phyloP scores from a whole-genome alignment of 805 yeast species.

The Kregervanrija fluxuum region DNA sequence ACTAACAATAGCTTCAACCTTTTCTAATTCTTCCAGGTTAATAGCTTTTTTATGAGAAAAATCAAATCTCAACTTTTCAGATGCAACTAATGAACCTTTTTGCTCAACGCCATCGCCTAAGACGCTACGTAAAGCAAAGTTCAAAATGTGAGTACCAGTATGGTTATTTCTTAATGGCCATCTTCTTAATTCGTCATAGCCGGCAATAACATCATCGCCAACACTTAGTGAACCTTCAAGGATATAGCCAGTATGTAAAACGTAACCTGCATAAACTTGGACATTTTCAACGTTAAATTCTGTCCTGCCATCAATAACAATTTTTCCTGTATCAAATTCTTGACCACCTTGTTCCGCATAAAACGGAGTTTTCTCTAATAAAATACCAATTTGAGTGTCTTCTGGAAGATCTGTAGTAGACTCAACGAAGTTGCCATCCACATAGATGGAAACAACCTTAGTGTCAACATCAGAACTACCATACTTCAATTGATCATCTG shows the following conservation, averaged over 20 bases:
- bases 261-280: conserved; percentile 90
- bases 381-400: conserved; percentile 61
- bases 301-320: conserved; percentile 78
- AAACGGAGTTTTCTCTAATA: conserved; percentile 86
- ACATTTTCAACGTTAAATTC: conserved; percentile 90
- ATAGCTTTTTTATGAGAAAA: conserved; percentile 89
- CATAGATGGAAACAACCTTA: conserved; percentile 61
- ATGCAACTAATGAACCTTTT: conserved; percentile 93
- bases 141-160: conserved; percentile 94
- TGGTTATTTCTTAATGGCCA: conserved; percentile 96
- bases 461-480: conserved; percentile 64
- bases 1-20: conserved; percentile 71
- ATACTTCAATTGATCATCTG: conserved; percentile 79
- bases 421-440: conserved; percentile 63
- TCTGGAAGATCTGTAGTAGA: conserved; percentile 29
- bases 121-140: conserved; percentile 78
- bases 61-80: conserved; percentile 93
- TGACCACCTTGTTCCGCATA: conserved; percentile 99
- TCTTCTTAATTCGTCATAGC: conserved; percentile 89
- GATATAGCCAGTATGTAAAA: conserved; percentile 85
- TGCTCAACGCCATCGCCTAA: conserved; percentile 88
- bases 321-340: conserved; percentile 90
- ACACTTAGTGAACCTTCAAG: conserved; percentile 69
- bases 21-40: conserved; percentile 57
- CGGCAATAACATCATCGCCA: conserved; percentile 70